These are phyloP conservation scores for Neoboletus magnificus DNA, from an alignment of 768 basidiomycete genomes.

Conservation along the genomic window DNA sequence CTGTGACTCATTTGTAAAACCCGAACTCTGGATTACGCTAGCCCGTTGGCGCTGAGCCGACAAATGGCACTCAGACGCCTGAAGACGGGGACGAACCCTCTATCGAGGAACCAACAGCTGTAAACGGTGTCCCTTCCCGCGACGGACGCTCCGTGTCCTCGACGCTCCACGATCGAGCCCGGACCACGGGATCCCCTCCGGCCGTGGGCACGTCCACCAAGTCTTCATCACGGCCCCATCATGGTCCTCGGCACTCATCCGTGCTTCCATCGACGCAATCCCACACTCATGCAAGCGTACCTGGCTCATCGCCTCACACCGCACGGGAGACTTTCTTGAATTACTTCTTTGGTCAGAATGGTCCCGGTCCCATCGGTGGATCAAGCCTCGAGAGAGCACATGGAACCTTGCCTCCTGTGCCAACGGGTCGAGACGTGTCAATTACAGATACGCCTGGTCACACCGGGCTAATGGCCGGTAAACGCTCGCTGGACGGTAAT, in stretches of 20 bases:
- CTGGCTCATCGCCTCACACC: conserved; percentile 44
- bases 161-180: conserved; percentile 71
- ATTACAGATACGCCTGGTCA: conserved; percentile 48
- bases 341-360: conserved; percentile 95
- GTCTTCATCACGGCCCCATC: conserved; percentile 25
- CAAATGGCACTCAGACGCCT: conserved; percentile 47
- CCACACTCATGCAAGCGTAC: conserved; percentile 31
- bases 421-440: conserved; percentile 64
- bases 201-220: conserved; percentile 25
- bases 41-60: conserved; percentile 63
- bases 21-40: conserved; percentile 25
- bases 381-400: conserved; percentile 46
- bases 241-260: conserved; percentile 35
- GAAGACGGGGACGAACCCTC: conserved; percentile 67
- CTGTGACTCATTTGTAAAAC: conserved; percentile 12
- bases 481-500: conserved; percentile 65
- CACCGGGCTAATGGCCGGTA: conserved; percentile 64
- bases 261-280: conserved; percentile 31
- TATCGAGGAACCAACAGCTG: conserved; percentile 51
- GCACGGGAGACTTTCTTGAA: conserved; percentile 92
- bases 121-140: conserved; percentile 53
- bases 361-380: conserved; percentile 66
- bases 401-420: conserved; percentile 32
- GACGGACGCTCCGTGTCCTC: conserved; percentile 72
- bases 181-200: conserved; percentile 40